Evolutionary conservation across 768 basidiomycete species (phyloP).

Genomic region (Boletellus emodensis): DNA sequence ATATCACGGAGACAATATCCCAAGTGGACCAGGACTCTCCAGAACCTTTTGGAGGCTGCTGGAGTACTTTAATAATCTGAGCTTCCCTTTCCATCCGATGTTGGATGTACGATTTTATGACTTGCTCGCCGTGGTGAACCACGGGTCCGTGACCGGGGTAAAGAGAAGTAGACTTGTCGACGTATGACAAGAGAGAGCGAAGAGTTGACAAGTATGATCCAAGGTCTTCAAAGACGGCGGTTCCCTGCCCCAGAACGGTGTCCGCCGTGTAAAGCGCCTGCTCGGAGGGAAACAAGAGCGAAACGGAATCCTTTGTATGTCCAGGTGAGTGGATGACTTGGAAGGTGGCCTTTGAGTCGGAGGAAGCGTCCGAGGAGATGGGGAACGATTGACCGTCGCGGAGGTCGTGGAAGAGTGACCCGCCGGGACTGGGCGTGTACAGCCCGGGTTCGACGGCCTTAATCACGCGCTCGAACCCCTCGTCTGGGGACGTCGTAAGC

Average conservation of each 20-base stretch:
- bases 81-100: constrained; percentile 80
- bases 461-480: constrained; percentile 34
- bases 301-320: constrained; percentile 85
- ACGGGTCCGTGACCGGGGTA: constrained; percentile 91
- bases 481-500: constrained; percentile 28
- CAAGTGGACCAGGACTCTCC: constrained; percentile 52
- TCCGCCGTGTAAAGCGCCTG: constrained; percentile 84
- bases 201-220: constrained; percentile 64
- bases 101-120: constrained; percentile 68
- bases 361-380: constrained; percentile 20
- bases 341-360: constrained; percentile 31
- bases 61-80: constrained; percentile 61
- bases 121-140: constrained; percentile 54
- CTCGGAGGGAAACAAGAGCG: constrained; percentile 65
- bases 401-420: constrained; percentile 54
- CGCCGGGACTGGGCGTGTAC: constrained; percentile 43
- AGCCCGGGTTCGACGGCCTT: constrained; percentile 38
- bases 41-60: constrained; percentile 26
- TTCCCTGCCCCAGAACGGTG: constrained; percentile 86
- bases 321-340: constrained; percentile 83
- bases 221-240: constrained; percentile 85
- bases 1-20: constrained; percentile 62
- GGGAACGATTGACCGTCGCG: constrained; percentile 50
- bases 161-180: constrained; percentile 47
- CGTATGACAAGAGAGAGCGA: constrained; percentile 44